phyloP scores from a whole-genome alignment of 805 yeast genomes.

The Metschnikowia proteae region DNA sequence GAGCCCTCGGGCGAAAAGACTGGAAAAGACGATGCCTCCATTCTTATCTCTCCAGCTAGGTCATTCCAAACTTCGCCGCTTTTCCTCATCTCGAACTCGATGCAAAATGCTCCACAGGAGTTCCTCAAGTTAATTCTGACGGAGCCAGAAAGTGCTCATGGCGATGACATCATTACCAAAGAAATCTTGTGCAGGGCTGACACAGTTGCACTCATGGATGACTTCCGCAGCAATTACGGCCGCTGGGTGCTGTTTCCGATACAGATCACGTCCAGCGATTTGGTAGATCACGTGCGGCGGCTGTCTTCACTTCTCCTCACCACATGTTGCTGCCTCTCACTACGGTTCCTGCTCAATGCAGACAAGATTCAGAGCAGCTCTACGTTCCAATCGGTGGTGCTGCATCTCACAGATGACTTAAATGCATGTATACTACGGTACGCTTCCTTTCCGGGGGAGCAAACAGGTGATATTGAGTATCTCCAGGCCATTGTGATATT shows the following conservation, averaged over 20 bases:
- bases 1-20: neutral
- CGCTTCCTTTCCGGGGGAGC: conserved; percentile 22
- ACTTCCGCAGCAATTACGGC: conserved; percentile 65
- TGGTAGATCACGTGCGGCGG: conserved; percentile 46
- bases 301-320: conserved; percentile 64
- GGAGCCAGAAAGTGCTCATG: conserved; percentile 10
- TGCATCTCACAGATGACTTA: conserved; percentile 48
- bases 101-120: conserved; percentile 33
- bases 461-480: conserved; percentile 45
- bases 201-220: conserved; percentile 47
- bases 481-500: conserved; percentile 65
- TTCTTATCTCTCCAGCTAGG: conserved; percentile 31
- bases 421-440: conserved; percentile 38
- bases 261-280: conserved; percentile 41
- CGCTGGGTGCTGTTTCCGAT: conserved; percentile 76
- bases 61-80: conserved; percentile 45
- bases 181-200: conserved; percentile 48
- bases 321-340: conserved; percentile 58
- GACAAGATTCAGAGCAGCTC: conserved; percentile 23
- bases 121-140: conserved; percentile 27
- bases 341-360: conserved; percentile 44
- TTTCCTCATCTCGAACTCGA: conserved; percentile 33
- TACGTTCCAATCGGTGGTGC: conserved; percentile 40
- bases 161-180: conserved; percentile 46
- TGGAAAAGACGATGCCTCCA: conserved; percentile 2